phyloP scores from a whole-genome alignment of 306 rosid species.

The Hippophae rhamnoides region DNA sequence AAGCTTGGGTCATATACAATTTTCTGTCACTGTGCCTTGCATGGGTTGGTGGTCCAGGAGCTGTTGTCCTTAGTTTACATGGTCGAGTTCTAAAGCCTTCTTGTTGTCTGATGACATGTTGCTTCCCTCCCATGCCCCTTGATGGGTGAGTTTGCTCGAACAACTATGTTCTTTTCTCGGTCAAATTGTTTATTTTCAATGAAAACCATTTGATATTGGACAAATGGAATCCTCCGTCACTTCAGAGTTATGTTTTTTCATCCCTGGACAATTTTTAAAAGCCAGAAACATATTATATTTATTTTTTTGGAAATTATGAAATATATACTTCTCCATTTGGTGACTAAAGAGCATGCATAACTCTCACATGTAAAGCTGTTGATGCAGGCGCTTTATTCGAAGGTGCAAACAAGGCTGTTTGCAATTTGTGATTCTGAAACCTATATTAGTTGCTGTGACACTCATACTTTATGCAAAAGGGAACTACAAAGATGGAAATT shows the following conservation, averaged over 20 bases:
- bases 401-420: constrained; percentile 97
- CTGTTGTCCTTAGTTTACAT: constrained; percentile 82
- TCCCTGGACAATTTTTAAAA: too few relatives aligned
- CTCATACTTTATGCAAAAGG: constrained; percentile 85
- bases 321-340: background rate
- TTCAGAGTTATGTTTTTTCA: too few relatives aligned
- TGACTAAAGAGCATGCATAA: constrained; percentile 5
- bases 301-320: too few relatives aligned
- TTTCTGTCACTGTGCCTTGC: constrained; percentile 84
- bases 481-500: constrained; percentile 79
- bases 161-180: background rate
- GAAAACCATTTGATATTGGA: too few relatives aligned
- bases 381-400: constrained; percentile 89
- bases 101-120: constrained; percentile 74
- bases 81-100: constrained; percentile 92
- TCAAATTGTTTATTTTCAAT: too few relatives aligned
- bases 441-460: constrained; percentile 70
- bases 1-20: constrained; percentile 96
- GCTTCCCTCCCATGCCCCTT: constrained; percentile 77
- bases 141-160: constrained; percentile 67
- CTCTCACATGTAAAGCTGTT: constrained; percentile 14
- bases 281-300: too few relatives aligned
- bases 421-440: constrained; percentile 97
- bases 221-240: too few relatives aligned
- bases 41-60: constrained; percentile 99